Conservation (phyloP, 176 grass and related monocot species). For the barley (Hordeum vulgare) region MorexV3_pseudomolecules_assembly NC_058524.1:471342576-471343075, state of each 20-base stretch:
- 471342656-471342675: slow-evolving; percentile 41
- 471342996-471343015: slow-evolving; percentile 62
- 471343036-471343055: slow-evolving; percentile 76
- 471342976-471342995: slow-evolving; percentile 36
- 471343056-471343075: slow-evolving; percentile 74
- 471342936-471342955: not conserved
- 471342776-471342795: slow-evolving; percentile 72
- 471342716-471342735: slow-evolving; percentile 64
- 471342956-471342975: not conserved
- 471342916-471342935: not conserved
- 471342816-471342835: slow-evolving; percentile 75
- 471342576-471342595: not conserved
- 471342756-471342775: slow-evolving; percentile 73
- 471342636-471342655: slow-evolving; percentile 47
- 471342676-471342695: slow-evolving; percentile 60
- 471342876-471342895: slow-evolving; percentile 56
- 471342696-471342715: slow-evolving; percentile 60
- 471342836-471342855: slow-evolving; percentile 67
- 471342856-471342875: slow-evolving; percentile 56
- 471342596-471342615: not conserved
- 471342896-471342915: not conserved
- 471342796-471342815: slow-evolving; percentile 86
- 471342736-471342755: slow-evolving; percentile 79
- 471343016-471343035: slow-evolving; percentile 59
- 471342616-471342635: not conserved